Evolutionary conservation across 2,329 filamentous ascomycete genomes (phyloP).

Genomic region (Ascochyta koolunga): DNA sequence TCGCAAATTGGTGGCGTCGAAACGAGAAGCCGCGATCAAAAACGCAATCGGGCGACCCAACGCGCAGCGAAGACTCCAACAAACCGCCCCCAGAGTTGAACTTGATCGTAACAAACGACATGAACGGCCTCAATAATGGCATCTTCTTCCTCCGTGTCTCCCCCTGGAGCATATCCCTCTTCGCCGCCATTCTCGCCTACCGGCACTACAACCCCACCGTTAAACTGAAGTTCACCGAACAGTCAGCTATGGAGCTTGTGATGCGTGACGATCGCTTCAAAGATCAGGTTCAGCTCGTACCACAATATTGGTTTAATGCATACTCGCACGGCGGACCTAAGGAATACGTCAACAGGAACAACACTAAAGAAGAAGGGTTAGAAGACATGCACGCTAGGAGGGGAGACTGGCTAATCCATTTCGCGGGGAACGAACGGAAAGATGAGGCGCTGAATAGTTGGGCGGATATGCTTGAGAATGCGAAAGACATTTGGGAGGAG

Average conservation of each 20-base stretch:
- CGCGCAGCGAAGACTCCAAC: background rate
- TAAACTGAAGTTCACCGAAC: conserved; percentile 48
- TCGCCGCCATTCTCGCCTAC: conserved; percentile 49
- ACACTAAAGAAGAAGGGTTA: conserved; percentile 45
- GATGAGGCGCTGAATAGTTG: conserved; percentile 47
- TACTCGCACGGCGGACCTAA: conserved; percentile 44
- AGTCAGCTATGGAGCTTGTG: conserved; percentile 50
- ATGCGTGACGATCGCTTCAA: conserved; percentile 43
- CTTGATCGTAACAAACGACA: conserved; percentile 48
- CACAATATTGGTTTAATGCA: conserved; percentile 54
- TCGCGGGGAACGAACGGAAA: conserved; percentile 46
- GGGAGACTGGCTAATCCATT: conserved; percentile 54
- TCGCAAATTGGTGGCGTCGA: conserved; percentile 22
- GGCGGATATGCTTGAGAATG: conserved; percentile 22
- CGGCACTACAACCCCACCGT: conserved; percentile 48
- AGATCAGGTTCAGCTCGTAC: conserved; percentile 42
- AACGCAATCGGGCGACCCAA: background rate
- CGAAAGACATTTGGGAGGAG: conserved; percentile 32
- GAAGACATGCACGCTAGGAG: conserved; percentile 42
- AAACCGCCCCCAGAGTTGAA: conserved; percentile 27
- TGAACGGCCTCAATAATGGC: conserved; percentile 53
- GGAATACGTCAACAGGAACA: conserved; percentile 24
- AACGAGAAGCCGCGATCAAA: too few relatives aligned
- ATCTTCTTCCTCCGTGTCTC: conserved; percentile 52
- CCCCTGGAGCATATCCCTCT: conserved; percentile 48